Base-by-base conservation (phyloP, 257 asterid genomes). In the Petunia secreta region DNA sequence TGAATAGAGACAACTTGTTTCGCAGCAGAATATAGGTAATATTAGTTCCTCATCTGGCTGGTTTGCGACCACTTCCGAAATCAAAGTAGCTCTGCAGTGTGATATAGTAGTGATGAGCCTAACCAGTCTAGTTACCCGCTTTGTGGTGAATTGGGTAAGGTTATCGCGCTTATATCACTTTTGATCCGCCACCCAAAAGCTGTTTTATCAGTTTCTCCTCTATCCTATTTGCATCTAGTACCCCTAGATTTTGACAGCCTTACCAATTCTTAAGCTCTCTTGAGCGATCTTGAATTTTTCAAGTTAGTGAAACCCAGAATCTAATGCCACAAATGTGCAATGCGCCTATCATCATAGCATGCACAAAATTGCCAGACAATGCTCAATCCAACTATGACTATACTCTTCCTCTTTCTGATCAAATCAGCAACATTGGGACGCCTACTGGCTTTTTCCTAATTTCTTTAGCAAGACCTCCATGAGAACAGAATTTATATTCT, bases 331-430 rank as follows among this genome's bases (percentile, higher is more conserved):
- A 73, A 73, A 34, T 48, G 34, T 50, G 6, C 59, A 52, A 73
- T 50, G 43, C 50, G 46, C 34, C 78, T 73, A 50, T 73, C 78
- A 73, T 73, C 78, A 73, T 73, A 50, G 36, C 62, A 48, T 10
- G 78, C 58, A 44, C 78, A 50, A 50, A 48, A 50, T 63, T 73
- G 62, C 1, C 8, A 11, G 57, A 48, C 77, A 1, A 53, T 48
- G 60, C 44, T 34, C 77, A 71, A 48, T 71, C 77, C 60, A 2
- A 48, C 4, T 15, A 71, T 11, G 44, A 46, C 77, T 25, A 5
- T 71, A 71, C 77, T 71, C 44, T 71, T 71, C 60, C 77, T 71
- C n/a, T 48, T 71, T 71, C 60, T 4, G 60, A 34, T 50, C 60
- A 34, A 5, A 71, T 10, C 77, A 71, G 15, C 71, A 63, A 34